Conservation (phyloP, 805 yeast genomes). For the Lachancea nothofagi region DNA sequence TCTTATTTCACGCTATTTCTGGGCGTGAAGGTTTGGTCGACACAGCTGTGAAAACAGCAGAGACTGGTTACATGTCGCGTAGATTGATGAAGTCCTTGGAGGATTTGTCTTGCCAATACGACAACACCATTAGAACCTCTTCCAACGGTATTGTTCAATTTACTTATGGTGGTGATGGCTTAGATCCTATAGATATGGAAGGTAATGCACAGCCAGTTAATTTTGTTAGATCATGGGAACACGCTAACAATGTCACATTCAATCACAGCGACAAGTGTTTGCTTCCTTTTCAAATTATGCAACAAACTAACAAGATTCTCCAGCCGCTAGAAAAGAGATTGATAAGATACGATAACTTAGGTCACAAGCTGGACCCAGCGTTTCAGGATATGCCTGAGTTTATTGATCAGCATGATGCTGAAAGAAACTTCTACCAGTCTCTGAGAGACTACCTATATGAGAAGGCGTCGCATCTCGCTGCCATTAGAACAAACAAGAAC, state of each 20-base stretch:
- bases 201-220: conserved; percentile 97
- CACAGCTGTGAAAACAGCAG: conserved; percentile 99
- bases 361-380: conserved; percentile 43
- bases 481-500: conserved; percentile 49
- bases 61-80: conserved; percentile 97
- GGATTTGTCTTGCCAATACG: conserved; percentile 90
- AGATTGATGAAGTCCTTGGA: conserved; percentile 96
- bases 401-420: conserved; percentile 84
- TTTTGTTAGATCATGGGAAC: conserved; percentile 91
- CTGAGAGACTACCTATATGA: conserved; percentile 55
- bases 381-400: conserved; percentile 49
- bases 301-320: conserved; percentile 50
- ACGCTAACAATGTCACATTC: conserved; percentile 70
- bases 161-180: conserved; percentile 96
- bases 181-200: conserved; percentile 98
- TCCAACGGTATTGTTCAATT: conserved; percentile 96
- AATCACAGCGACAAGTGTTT: conserved; percentile 49
- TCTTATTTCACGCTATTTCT: conserved; percentile 95
- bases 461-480: conserved; percentile 55
- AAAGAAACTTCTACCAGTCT: conserved; percentile 75
- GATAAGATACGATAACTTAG: conserved; percentile 68
- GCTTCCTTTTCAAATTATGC: conserved; percentile 63
- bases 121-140: conserved; percentile 90
- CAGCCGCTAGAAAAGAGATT: conserved; percentile 55
- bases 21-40: conserved; percentile 99